phyloP scores from a whole-genome alignment of 2,329 filamentous ascomycete genomes.

The Rhinocladiella mackenziei region DNA sequence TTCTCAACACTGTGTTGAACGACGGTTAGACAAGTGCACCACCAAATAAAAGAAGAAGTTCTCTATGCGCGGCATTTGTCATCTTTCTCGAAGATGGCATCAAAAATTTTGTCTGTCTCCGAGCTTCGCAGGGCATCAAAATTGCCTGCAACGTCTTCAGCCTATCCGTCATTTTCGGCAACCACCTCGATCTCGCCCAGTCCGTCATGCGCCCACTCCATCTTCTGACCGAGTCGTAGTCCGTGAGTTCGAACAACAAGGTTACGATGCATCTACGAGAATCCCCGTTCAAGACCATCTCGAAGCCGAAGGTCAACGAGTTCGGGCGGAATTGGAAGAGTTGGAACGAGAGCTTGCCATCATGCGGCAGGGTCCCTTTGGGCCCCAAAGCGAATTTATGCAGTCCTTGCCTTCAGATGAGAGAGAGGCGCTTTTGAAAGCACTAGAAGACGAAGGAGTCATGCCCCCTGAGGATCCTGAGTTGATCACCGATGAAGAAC shows the following conservation, averaged over 20 bases:
- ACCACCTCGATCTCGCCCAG: slow-evolving; percentile 17
- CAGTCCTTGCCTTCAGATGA: slow-evolving; percentile 41
- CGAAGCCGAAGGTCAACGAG: slow-evolving; percentile 36
- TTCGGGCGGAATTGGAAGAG: slow-evolving; percentile 38
- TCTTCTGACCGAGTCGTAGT: slow-evolving; percentile 38
- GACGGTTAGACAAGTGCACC: no score
- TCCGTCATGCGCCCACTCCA: slow-evolving; percentile 3
- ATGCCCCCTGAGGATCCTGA: slow-evolving; percentile 33
- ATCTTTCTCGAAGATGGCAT: slow-evolving; percentile 30
- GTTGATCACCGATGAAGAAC: slow-evolving; percentile 39
- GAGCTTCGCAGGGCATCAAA: slow-evolving; percentile 26
- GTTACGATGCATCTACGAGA: slow-evolving; percentile 35
- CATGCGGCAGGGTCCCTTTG: slow-evolving; percentile 42
- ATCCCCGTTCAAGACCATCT: slow-evolving; percentile 39
- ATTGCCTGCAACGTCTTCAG: slow-evolving; percentile 26
- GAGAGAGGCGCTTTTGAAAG: slow-evolving; percentile 40
- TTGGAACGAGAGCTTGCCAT: slow-evolving; percentile 40
- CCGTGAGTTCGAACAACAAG: slow-evolving; percentile 43
- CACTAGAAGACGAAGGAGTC: slow-evolving; percentile 39
- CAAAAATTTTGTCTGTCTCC: slow-evolving; percentile 30
- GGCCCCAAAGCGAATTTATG: slow-evolving; percentile 44
- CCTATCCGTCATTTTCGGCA: slow-evolving; percentile 22
- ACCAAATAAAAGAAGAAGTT: slow-evolving; percentile 1
- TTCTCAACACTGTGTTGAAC: no score
- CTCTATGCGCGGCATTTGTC: slow-evolving; percentile 29